Conservation (phyloP, 805 yeast genomes). For the Blastobotrys parvus region DNA sequence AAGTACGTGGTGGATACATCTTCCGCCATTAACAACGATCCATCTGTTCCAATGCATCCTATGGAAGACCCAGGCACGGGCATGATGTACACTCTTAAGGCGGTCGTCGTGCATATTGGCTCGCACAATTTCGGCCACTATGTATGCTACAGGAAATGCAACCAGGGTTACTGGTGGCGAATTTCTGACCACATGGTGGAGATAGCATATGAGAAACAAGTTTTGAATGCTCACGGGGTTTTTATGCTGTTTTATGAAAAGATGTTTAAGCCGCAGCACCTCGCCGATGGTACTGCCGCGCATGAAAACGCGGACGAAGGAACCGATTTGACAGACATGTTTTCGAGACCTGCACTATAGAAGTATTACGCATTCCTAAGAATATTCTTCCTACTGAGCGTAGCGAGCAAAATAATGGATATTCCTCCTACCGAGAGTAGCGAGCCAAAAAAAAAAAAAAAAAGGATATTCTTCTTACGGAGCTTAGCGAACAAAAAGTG, state of each 20-base stretch:
- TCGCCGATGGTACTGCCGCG: neutral
- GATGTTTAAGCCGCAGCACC: neutral
- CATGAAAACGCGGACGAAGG: neutral
- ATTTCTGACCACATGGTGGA: constrained; percentile 85
- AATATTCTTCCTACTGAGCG: too few relatives aligned
- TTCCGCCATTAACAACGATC: constrained; percentile 62
- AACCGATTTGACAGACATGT: neutral
- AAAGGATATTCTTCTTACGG: too few relatives aligned
- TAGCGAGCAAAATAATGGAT: too few relatives aligned
- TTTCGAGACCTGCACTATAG: neutral
- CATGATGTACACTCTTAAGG: constrained; percentile 57
- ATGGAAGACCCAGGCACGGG: constrained; percentile 2
- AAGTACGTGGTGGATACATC: constrained; percentile 60
- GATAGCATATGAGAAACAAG: constrained; percentile 72
- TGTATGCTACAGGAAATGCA: constrained; percentile 67
- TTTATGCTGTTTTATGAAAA: constrained; percentile 85
- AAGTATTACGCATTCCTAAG: too few relatives aligned
- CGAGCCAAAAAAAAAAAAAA: too few relatives aligned
- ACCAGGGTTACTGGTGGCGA: constrained; percentile 89
- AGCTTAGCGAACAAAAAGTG: too few relatives aligned
- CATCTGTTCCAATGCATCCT: constrained; percentile 52
- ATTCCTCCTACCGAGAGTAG: too few relatives aligned
- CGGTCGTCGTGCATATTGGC: constrained; percentile 89
- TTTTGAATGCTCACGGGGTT: constrained; percentile 72
- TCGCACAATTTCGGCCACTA: constrained; percentile 98